Base-by-base conservation (phyloP, 1,284 basidiomycete species). In the Cryptococcus sp. region DNA sequence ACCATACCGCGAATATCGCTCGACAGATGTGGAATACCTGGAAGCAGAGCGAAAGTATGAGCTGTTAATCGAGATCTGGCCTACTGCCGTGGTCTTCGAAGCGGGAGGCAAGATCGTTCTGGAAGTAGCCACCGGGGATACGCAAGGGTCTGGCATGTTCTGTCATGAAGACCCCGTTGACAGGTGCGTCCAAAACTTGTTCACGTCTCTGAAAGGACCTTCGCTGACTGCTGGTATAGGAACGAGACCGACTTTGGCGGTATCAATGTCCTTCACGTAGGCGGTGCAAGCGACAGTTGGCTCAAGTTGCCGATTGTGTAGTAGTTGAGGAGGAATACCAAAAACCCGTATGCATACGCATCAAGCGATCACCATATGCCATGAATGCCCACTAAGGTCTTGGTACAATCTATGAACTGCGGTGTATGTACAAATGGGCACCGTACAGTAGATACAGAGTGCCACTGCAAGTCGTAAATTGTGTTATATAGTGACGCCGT, bases 31-130 rank as follows among this genome's bases (percentile, higher is more conserved):
- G 3, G 25, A 57, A 8, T 66, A 58, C 43, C 60, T 76, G 43
- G 48, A 71, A 53, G 47, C 64, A 1, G 64, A 62, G 10, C 50
- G 57, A 22, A 52, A 52, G n/a, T 72, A 76, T 57, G 57, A 55
- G 17, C 39, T 73, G 17, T 57, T 66, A 16, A 66, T 77, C 47
- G 75, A 76, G 57, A 54, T 77, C 38, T 76, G 75, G 75, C 75
- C 75, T 19, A 76, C 75, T 7, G 65, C 60, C n/a, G 63, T 67
- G 5, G 68, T 75, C 3, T 59, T 77, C n/a, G 55, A 60, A 16
- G 47, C 53, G 0, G 75, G 75, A 1, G 60, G 63, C 19, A 63
- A 62, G 19, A 57, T 77, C 22, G 65, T 69, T 1, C 52, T 76
- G 38, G 75, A 76, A 50, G 65, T 75, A 19, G 52, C 63, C 19